These are phyloP conservation scores for Jacaranda mimosifolia DNA, from an alignment of 257 asterid species.

Conservation along the genomic window DNA sequence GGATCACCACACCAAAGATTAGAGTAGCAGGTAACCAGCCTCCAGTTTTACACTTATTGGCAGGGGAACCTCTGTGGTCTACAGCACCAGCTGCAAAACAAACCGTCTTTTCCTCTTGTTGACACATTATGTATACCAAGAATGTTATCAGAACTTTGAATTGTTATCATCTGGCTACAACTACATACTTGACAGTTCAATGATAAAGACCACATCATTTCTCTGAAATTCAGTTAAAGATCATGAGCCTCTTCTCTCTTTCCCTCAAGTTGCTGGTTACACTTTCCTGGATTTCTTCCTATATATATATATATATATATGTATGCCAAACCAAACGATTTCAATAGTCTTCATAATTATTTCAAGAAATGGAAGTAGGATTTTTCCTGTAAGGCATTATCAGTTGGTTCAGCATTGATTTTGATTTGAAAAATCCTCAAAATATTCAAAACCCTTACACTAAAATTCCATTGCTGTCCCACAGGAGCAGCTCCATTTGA, in stretches of 20 bases:
- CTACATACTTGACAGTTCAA: neutral
- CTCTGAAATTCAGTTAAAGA: too few species aligned
- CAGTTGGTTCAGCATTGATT: constrained; percentile 4
- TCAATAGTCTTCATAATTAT: neutral
- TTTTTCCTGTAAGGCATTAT: neutral
- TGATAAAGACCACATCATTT: neutral
- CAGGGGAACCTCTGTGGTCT: constrained; percentile 49
- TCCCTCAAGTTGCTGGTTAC: neutral
- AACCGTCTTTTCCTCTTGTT: constrained; percentile 20
- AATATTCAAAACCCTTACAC: neutral
- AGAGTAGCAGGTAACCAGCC: constrained; percentile 54
- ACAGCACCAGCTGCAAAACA: constrained; percentile 34
- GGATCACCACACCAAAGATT: constrained; percentile 41
- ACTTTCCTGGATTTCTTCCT: neutral
- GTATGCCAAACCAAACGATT: neutral
- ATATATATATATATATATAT: constrained; percentile 4
- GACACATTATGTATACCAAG: neutral
- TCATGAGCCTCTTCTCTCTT: neutral
- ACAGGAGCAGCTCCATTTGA: neutral
- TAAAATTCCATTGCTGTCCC: neutral
- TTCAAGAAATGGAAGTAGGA: neutral
- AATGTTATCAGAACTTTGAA: neutral
- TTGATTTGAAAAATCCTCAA: neutral
- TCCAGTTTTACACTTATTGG: constrained; percentile 46
- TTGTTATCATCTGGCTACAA: neutral